phyloP scores from a whole-genome alignment of 225 moss, liverwort and hornwort species.

The Lunularia cruciata region DNA sequence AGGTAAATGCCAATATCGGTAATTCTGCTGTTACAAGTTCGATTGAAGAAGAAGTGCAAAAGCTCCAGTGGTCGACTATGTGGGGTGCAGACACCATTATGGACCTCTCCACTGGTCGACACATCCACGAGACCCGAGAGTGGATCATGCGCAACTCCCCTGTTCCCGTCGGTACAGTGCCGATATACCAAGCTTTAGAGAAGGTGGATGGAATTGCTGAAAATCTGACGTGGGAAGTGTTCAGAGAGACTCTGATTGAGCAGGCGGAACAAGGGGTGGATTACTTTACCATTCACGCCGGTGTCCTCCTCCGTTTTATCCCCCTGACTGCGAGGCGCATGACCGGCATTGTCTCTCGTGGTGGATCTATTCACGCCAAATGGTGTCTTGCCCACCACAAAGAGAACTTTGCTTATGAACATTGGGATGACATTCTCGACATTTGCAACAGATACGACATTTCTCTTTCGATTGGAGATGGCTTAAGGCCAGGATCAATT shows the following conservation, averaged over 20 bases:
- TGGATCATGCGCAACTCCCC: slow-evolving; percentile 91
- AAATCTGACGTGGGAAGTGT: slow-evolving; percentile 88
- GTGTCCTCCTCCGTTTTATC: slow-evolving; percentile 83
- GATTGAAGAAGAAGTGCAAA: slow-evolving; percentile 96
- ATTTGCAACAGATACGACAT: slow-evolving; percentile 93
- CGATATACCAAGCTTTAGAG: slow-evolving; percentile 93
- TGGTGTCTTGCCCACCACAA: slow-evolving; percentile 96
- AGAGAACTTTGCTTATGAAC: slow-evolving; percentile 87
- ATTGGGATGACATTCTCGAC: slow-evolving; percentile 92
- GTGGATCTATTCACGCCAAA: slow-evolving; percentile 94
- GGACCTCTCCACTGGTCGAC: slow-evolving; percentile 87
- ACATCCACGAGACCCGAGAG: slow-evolving; percentile 93
- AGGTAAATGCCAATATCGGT: slow-evolving; percentile 93
- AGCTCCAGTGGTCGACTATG: slow-evolving; percentile 98
- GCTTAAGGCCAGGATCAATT: slow-evolving; percentile 82
- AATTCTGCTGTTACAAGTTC: slow-evolving; percentile 93
- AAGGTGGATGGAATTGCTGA: slow-evolving; percentile 90
- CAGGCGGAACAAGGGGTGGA: slow-evolving; percentile 99
- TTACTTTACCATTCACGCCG: slow-evolving; percentile 95
- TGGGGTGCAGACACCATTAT: slow-evolving; percentile 98
- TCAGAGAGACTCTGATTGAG: slow-evolving; percentile 75
- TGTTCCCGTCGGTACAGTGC: slow-evolving; percentile 89
- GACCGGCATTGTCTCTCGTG: slow-evolving; percentile 92
- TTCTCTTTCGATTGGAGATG: slow-evolving; percentile 87
- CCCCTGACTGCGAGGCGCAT: slow-evolving; percentile 83